A percentile compares a stretch with the other conserved stretches of the same genome.
Conservation (phyloP, 2,329 filamentous ascomycete species). For the Fusarium dimerum region DNA sequence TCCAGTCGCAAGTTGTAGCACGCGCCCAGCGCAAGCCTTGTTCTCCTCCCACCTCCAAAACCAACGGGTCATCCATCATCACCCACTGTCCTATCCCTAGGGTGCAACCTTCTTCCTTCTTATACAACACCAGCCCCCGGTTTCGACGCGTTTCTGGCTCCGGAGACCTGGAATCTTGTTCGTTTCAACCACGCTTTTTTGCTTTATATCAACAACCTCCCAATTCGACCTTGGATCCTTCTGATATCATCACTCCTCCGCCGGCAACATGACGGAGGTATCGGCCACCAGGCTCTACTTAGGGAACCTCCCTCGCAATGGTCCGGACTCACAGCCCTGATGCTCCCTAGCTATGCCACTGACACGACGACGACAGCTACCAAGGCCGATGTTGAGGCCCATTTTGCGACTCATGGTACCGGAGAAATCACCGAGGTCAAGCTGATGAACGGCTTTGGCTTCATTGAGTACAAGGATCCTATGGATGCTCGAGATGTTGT, state of each 20-base stretch:
- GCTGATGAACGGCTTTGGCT: constrained; percentile 99
- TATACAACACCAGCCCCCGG: constrained; percentile 13
- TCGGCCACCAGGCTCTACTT: constrained; percentile 94
- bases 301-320: constrained; percentile 95
- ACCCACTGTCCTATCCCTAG: constrained; percentile 8
- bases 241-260: constrained; percentile 21
- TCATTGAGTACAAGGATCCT: constrained; percentile 98
- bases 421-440: constrained; percentile 99
- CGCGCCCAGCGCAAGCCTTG: constrained; percentile 22
- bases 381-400: constrained; percentile 93
- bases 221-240: constrained; percentile 9
- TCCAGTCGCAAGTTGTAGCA: constrained; percentile 25
- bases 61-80: constrained; percentile 12
- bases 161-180: constrained; percentile 22
- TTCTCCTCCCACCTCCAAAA: constrained; percentile 27
- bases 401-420: constrained; percentile 94
- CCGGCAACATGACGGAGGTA: constrained; percentile 75
- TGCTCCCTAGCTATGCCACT: constrained; percentile 39
- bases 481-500: constrained; percentile 99
- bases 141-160: constrained; percentile 26
- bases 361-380: constrained; percentile 69
- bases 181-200: constrained; percentile 3
- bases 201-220: constrained; percentile 12
- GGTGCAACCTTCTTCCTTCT: constrained; percentile 6
- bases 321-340: constrained; percentile 52